Evolutionary conservation across 345 rosid species (phyloP).

Genomic region (Firmiana major): DNA sequence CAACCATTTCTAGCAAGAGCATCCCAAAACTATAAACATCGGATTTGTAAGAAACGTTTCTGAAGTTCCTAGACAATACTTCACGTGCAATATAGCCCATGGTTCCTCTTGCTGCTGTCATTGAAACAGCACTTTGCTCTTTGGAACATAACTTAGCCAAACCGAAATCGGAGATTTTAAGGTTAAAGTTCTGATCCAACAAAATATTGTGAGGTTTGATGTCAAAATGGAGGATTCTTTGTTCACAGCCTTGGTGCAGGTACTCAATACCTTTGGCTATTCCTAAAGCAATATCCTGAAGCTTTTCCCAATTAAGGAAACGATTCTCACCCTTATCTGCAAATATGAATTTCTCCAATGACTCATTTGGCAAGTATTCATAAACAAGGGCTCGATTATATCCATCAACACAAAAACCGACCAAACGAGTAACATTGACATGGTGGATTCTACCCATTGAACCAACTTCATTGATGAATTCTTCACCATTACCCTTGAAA

Average conservation of each 20-base stretch:
- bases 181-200: slow-evolving; percentile 13
- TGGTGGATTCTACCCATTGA: slow-evolving; percentile 23
- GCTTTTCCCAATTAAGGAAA: slow-evolving; percentile 12
- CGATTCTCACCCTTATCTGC: neutral
- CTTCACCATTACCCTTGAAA: slow-evolving; percentile 7
- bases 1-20: slow-evolving; percentile 26
- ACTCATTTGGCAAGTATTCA: slow-evolving; percentile 9
- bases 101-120: slow-evolving; percentile 13
- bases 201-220: slow-evolving; percentile 13
- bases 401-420: slow-evolving; percentile 15
- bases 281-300: neutral
- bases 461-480: slow-evolving; percentile 27
- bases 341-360: slow-evolving; percentile 18
- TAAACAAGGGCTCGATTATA: neutral
- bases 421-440: slow-evolving; percentile 18
- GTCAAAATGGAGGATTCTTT: slow-evolving; percentile 18
- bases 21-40: slow-evolving; percentile 15
- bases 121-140: slow-evolving; percentile 8
- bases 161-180: slow-evolving; percentile 15
- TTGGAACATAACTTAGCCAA: slow-evolving; percentile 12
- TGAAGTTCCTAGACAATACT: slow-evolving; percentile 6
- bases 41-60: slow-evolving; percentile 14
- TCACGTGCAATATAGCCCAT: slow-evolving; percentile 16
- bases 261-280: slow-evolving; percentile 8
- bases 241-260: slow-evolving; percentile 11